phyloP scores from a whole-genome alignment of 2,329 filamentous ascomycete species.

The Botrytis deweyae region DNA sequence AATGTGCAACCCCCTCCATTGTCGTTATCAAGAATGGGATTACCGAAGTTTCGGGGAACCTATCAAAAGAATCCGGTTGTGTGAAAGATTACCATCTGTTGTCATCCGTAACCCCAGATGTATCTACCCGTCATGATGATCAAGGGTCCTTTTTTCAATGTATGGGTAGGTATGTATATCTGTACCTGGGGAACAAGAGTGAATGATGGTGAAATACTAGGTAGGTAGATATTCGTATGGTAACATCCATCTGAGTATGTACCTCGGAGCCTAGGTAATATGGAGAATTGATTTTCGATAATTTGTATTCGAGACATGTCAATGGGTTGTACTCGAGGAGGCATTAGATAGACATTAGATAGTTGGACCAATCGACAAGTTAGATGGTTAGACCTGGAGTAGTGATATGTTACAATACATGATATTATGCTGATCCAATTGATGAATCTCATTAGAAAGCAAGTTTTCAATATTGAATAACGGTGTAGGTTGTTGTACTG shows the following conservation, averaged over 20 bases:
- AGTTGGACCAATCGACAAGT: not conserved
- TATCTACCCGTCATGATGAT: conserved; percentile 15
- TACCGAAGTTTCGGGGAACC: conserved; percentile 9
- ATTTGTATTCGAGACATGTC: not conserved
- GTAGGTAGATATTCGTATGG: too few relatives aligned
- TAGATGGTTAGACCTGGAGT: not conserved
- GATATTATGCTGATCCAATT: not conserved
- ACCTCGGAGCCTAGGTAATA: not conserved
- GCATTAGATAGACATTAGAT: not conserved
- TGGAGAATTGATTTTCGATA: not conserved
- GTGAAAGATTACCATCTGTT: conserved; percentile 15
- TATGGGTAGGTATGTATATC: not conserved
- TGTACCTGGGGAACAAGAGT: not conserved
- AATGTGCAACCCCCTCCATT: not conserved
- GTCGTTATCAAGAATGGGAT: conserved; percentile 11
- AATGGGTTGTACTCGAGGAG: not conserved
- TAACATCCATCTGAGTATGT: not conserved
- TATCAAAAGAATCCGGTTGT: conserved; percentile 3
- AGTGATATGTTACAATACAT: not conserved
- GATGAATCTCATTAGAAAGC: not conserved
- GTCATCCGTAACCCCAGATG: conserved; percentile 11
- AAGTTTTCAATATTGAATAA: not conserved
- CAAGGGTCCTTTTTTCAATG: conserved; percentile 8
- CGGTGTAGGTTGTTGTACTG: not conserved
- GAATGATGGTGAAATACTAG: not conserved